phyloP scores from a whole-genome alignment of 768 basidiomycete species.

The Solioccasus polychromus region DNA sequence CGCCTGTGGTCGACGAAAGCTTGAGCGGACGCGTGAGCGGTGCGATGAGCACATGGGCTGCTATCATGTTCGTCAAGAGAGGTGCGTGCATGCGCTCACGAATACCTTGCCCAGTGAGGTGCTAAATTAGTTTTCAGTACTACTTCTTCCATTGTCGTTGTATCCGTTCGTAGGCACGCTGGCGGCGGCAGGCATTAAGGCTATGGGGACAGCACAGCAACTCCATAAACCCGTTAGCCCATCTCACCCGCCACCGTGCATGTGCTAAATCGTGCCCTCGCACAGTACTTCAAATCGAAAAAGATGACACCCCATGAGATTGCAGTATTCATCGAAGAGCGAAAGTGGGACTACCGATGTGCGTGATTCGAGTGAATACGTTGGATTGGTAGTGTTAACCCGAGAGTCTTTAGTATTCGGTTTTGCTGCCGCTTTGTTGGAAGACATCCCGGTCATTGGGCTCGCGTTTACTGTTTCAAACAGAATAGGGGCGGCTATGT shows the following conservation, averaged over 20 bases:
- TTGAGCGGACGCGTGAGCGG: constrained; percentile 19
- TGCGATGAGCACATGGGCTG: constrained; percentile 15
- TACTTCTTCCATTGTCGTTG: constrained; percentile 60
- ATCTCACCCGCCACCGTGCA: neutral
- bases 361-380: constrained; percentile 15
- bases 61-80: constrained; percentile 18
- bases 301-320: constrained; percentile 70
- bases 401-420: constrained; percentile 61
- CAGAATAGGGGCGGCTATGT: constrained; percentile 91
- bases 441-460: constrained; percentile 79
- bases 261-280: neutral
- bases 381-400: neutral
- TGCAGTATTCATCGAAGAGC: constrained; percentile 80
- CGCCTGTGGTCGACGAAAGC: constrained; percentile 40
- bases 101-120: neutral
- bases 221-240: constrained; percentile 64
- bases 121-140: constrained; percentile 33
- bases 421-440: constrained; percentile 77
- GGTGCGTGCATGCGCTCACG: constrained; percentile 13
- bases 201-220: constrained; percentile 61
- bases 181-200: constrained; percentile 61
- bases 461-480: constrained; percentile 83
- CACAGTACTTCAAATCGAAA: constrained; percentile 81
- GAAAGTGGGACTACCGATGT: constrained; percentile 87
- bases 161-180: constrained; percentile 69